Percentiles rank a stretch among this genome's conserved stretches.
Conservation (phyloP, 129 eudicot genomes). For the Escallonia rubra region DNA sequence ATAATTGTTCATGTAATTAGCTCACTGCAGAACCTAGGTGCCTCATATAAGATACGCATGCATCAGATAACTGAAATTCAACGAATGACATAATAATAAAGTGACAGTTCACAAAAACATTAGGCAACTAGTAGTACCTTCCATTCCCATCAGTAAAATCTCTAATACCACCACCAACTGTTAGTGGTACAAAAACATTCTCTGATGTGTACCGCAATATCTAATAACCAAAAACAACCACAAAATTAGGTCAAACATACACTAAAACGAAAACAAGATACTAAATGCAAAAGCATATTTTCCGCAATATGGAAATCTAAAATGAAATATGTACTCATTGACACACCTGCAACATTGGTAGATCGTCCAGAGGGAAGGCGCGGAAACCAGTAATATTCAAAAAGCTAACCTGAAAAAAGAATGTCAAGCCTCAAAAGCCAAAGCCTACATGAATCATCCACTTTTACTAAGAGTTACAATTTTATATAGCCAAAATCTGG, state of each 20-base stretch:
- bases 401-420: conserved; percentile 69
- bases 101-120: background rate
- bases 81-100: background rate
- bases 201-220: conserved; percentile 76
- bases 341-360: conserved; percentile 94
- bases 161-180: conserved; percentile 98
- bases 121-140: conserved; percentile 38
- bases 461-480: background rate
- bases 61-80: background rate
- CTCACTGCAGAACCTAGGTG: background rate
- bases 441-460: background rate
- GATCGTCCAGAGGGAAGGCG: conserved; percentile 94
- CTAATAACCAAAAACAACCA: conserved; percentile 26
- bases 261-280: background rate
- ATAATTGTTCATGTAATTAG: background rate
- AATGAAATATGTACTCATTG: background rate
- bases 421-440: conserved; percentile 1
- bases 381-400: conserved; percentile 93
- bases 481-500: background rate
- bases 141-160: conserved; percentile 97
- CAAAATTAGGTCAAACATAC: background rate
- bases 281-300: background rate
- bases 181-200: conserved; percentile 93
- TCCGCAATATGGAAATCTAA: background rate
- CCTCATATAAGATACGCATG: background rate